phyloP scores from a whole-genome alignment of 805 yeast genomes.

The Yarrowia sp. region DNA sequence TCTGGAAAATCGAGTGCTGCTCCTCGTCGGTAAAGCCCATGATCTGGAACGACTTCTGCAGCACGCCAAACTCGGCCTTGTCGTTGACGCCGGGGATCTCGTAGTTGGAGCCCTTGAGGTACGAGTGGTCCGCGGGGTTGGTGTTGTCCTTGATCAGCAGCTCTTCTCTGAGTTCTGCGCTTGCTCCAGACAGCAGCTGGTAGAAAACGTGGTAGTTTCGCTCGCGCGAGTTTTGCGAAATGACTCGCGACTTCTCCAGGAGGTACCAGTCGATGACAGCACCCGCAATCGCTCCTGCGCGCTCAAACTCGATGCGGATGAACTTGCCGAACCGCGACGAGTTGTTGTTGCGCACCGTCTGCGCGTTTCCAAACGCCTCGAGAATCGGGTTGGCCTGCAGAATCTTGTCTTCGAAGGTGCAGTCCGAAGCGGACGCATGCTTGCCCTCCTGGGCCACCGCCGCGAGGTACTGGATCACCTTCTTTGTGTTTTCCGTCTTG shows the following conservation, averaged over 20 bases:
- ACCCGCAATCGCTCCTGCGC: slow-evolving; percentile 66
- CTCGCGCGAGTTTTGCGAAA: slow-evolving; percentile 68
- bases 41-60: slow-evolving; percentile 64
- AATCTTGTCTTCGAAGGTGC: slow-evolving; percentile 75
- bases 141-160: slow-evolving; percentile 47
- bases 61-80: slow-evolving; percentile 57
- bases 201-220: slow-evolving; percentile 93
- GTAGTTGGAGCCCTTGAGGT: slow-evolving; percentile 55
- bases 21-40: slow-evolving; percentile 67
- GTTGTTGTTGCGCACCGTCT: slow-evolving; percentile 88
- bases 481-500: slow-evolving; percentile 95
- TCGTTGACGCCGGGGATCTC: slow-evolving; percentile 77
- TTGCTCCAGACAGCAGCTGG: slow-evolving; percentile 72
- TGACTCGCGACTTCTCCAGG: slow-evolving; percentile 89
- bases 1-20: slow-evolving; percentile 55
- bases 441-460: slow-evolving; percentile 53
- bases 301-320: slow-evolving; percentile 75
- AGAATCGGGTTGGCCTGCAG: slow-evolving; percentile 91
- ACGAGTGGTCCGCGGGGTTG: slow-evolving; percentile 46
- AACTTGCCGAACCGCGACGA: slow-evolving; percentile 97
- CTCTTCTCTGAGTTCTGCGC: slow-evolving; percentile 40
- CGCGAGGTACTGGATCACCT: slow-evolving; percentile 86
- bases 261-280: slow-evolving; percentile 95
- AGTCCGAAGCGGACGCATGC: slow-evolving; percentile 19
- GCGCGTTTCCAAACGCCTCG: slow-evolving; percentile 96